phyloP scores from a whole-genome alignment of 192 early-diverging fungal species.

The Coemansia sp. region DNA sequence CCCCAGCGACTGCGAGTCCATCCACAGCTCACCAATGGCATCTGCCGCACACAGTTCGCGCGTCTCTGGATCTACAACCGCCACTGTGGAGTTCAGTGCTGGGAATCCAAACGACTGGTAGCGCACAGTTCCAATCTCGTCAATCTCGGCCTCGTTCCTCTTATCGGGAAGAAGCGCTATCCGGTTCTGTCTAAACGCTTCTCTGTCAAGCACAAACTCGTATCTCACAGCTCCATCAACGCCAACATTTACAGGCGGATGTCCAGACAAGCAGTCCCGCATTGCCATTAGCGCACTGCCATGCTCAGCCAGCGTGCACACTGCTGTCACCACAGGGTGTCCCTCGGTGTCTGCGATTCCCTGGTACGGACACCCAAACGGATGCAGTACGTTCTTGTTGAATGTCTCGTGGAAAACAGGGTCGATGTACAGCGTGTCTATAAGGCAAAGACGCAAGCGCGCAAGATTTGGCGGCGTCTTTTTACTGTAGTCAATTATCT shows the following conservation, averaged over 20 bases:
- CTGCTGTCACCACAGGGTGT: slow-evolving; percentile 61
- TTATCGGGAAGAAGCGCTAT: slow-evolving; percentile 57
- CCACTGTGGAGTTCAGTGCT: slow-evolving; percentile 59
- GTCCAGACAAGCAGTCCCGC: slow-evolving; percentile 59
- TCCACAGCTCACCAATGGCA: slow-evolving; percentile 85
- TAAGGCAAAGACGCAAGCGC: slow-evolving; percentile 61
- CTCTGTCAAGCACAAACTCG: slow-evolving; percentile 71
- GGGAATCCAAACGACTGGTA: slow-evolving; percentile 52
- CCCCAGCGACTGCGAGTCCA: slow-evolving; percentile 70
- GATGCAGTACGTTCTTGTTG: slow-evolving; percentile 46
- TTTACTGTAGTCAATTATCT: slow-evolving; percentile 57
- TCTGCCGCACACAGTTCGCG: slow-evolving; percentile 71
- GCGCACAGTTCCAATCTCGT: slow-evolving; percentile 36
- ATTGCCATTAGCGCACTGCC: slow-evolving; percentile 74
- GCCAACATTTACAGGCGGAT: slow-evolving; percentile 3
- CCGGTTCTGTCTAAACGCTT: slow-evolving; percentile 63
- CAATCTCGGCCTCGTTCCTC: slow-evolving; percentile 29
- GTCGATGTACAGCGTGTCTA: slow-evolving; percentile 69
- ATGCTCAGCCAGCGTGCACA: slow-evolving; percentile 72
- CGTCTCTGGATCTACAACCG: slow-evolving; percentile 82
- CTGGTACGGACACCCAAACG: slow-evolving; percentile 53
- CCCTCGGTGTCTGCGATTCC: slow-evolving; percentile 36
- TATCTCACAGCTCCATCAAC: not conserved
- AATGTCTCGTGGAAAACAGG: slow-evolving; percentile 58
- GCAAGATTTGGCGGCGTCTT: slow-evolving; percentile 61